phyloP scores from a whole-genome alignment of 169 alveolate species.

The Eimeria zaria region DNA sequence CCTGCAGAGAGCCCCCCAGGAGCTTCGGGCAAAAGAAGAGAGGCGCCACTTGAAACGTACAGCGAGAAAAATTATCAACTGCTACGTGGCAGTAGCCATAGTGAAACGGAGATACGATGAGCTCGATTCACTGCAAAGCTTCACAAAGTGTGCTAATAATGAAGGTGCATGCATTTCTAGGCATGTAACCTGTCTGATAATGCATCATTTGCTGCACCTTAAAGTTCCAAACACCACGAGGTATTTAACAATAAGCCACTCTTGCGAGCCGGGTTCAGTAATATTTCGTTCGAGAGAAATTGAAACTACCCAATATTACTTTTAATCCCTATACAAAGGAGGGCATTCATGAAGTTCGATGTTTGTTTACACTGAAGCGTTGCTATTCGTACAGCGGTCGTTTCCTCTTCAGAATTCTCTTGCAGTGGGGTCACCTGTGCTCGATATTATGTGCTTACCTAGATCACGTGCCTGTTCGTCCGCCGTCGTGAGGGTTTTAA shows the following conservation, averaged over 20 bases:
- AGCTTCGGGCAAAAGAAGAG: neutral
- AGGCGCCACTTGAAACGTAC: neutral
- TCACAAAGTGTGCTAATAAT: neutral
- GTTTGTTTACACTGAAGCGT: neutral
- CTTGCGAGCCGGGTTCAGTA: neutral
- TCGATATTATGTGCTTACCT: neutral
- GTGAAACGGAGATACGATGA: neutral
- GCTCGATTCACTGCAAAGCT: neutral
- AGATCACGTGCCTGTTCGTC: neutral
- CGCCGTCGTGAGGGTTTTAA: neutral
- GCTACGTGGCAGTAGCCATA: neutral
- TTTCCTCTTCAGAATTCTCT: neutral
- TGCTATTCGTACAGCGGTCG: neutral
- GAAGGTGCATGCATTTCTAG: neutral
- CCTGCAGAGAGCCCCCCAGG: neutral
- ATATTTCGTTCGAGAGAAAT: neutral
- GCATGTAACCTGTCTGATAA: neutral
- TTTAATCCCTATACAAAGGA: neutral
- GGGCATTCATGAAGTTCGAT: neutral
- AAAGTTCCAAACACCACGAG: neutral
- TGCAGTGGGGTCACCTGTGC: conserved; percentile 56
- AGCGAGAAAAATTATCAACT: neutral
- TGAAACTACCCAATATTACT: neutral
- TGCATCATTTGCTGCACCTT: neutral
- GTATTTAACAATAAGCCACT: neutral